phyloP scores from a whole-genome alignment of 148 eudicot species.

The Tetragonia tetragonoides region DNA sequence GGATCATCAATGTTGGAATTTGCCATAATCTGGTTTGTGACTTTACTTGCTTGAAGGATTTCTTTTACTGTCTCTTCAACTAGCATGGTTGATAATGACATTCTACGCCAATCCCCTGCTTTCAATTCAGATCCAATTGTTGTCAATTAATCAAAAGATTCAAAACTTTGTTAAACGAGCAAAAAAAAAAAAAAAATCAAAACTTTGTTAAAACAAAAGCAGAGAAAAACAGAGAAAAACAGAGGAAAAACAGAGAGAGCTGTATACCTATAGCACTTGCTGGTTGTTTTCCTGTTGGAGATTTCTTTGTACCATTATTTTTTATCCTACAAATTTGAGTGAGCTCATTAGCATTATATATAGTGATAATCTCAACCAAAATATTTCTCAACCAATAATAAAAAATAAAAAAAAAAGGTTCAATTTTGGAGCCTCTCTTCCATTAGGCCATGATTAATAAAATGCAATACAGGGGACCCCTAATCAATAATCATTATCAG shows the following conservation, averaged over 20 bases:
- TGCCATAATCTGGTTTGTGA: conserved; percentile 51
- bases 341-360: conserved; percentile 2
- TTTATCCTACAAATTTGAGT: conserved; percentile 40
- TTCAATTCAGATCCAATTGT: background rate
- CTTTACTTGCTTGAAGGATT: conserved; percentile 65
- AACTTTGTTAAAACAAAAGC: background rate
- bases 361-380: conserved; percentile 6
- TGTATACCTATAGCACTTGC: conserved; percentile 43
- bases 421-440: conserved; percentile 13
- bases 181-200: no score
- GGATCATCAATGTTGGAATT: conserved; percentile 49
- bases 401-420: background rate
- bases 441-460: background rate
- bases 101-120: conserved; percentile 78
- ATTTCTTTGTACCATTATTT: conserved; percentile 49
- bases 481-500: background rate
- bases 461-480: conserved; percentile 7
- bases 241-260: conserved; percentile 9
- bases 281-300: conserved; percentile 75
- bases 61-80: conserved; percentile 83
- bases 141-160: background rate
- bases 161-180: no score
- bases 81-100: conserved; percentile 90
- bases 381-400: background rate
- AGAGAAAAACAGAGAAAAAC: conserved; percentile 17